These are phyloP conservation scores for Penicillium sp. DNA, from an alignment of 2,329 filamentous ascomycete species.

Conservation along the genomic window DNA sequence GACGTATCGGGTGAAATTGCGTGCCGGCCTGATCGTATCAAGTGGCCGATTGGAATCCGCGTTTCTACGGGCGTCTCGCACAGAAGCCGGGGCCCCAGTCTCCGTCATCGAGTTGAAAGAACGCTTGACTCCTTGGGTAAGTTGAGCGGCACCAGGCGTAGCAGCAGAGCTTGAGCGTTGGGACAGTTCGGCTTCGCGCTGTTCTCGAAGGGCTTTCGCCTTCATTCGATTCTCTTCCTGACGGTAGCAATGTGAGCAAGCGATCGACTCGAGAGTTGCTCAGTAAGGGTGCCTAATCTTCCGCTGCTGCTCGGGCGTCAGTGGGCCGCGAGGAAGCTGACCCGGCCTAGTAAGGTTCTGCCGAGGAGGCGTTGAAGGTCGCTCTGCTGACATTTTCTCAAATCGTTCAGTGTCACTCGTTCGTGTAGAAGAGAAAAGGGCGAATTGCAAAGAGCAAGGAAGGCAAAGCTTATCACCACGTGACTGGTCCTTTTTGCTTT, in stretches of 20 bases:
- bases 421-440: not conserved
- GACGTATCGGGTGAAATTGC: conserved; percentile 89
- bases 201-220: conserved; percentile 78
- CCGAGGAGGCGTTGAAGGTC: conserved; percentile 34
- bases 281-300: conserved; percentile 41
- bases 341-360: conserved; percentile 33
- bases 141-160: conserved; percentile 34
- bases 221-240: conserved; percentile 83
- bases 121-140: conserved; percentile 66
- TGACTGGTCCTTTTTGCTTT: not conserved
- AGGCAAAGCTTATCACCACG: conserved; percentile 8
- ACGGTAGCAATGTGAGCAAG: conserved; percentile 3
- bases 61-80: conserved; percentile 61
- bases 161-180: conserved; percentile 32
- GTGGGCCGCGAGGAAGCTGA: conserved; percentile 43
- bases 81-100: conserved; percentile 51
- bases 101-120: conserved; percentile 59
- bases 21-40: conserved; percentile 63
- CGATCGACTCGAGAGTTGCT: not conserved
- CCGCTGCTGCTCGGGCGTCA: conserved; percentile 58
- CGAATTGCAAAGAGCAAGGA: not conserved
- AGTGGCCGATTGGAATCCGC: conserved; percentile 34
- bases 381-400: conserved; percentile 13
- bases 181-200: conserved; percentile 59
- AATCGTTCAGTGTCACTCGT: not conserved